Evolutionary conservation across 192 early-diverging fungal genomes (phyloP).

Genomic region (Linnemannia hyalina): DNA sequence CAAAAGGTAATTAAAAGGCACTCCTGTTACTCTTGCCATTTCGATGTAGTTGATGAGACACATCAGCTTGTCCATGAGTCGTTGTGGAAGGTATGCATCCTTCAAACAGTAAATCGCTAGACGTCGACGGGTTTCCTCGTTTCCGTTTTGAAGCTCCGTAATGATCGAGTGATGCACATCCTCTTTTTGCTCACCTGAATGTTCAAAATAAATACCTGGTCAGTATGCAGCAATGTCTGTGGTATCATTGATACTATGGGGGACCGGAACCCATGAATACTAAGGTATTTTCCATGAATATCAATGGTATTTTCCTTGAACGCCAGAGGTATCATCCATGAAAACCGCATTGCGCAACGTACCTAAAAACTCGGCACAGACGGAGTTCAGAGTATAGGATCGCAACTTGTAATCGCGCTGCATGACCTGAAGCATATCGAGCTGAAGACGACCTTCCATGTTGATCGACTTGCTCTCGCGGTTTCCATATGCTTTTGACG

Average conservation of each 20-base stretch:
- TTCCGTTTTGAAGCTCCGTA: slow-evolving; percentile 96
- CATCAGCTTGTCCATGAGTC: slow-evolving; percentile 98
- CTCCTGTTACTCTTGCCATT: slow-evolving; percentile 98
- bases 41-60: slow-evolving; percentile 96
- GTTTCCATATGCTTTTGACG: slow-evolving; percentile 94
- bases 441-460: slow-evolving; percentile 91
- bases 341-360: slow-evolving; percentile 2
- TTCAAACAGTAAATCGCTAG: slow-evolving; percentile 98
- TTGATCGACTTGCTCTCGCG: slow-evolving; percentile 92
- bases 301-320: too few relatives aligned
- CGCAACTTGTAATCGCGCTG: slow-evolving; percentile 96
- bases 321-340: too few relatives aligned
- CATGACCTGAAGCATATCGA: slow-evolving; percentile 95
- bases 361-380: slow-evolving; percentile 94
- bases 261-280: too few relatives aligned
- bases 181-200: slow-evolving; percentile 94
- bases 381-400: slow-evolving; percentile 96
- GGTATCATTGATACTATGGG: too few relatives aligned
- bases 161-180: slow-evolving; percentile 99
- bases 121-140: slow-evolving; percentile 92
- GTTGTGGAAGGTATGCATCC: slow-evolving; percentile 94
- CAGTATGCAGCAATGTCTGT: not conserved
- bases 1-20: slow-evolving; percentile 94
- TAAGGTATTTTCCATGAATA: too few relatives aligned
- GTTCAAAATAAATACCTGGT: not conserved